A percentile compares a stretch with the other conserved stretches of the same genome.
phyloP scores from a whole-genome alignment of 192 early-diverging fungal genomes.

The Rhizophagus clarus region DNA sequence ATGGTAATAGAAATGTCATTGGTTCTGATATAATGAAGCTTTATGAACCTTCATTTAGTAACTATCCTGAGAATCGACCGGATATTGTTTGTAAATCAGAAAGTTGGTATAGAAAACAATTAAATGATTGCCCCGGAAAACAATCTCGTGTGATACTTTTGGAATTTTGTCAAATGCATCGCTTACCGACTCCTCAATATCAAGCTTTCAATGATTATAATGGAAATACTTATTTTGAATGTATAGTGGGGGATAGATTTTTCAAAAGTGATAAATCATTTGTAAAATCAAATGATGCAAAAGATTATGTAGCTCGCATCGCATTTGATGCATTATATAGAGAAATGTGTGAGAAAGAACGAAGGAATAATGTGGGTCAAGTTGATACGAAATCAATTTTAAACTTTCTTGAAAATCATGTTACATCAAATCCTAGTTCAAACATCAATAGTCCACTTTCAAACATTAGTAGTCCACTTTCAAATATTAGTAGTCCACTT shows the following conservation, averaged over 20 bases:
- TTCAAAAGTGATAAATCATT: neutral
- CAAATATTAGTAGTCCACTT: too few relatives aligned
- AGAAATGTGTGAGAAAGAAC: conserved; percentile 2
- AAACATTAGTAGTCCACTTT: too few relatives aligned
- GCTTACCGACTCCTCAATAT: neutral
- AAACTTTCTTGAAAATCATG: neutral
- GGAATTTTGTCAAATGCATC: conserved; percentile 15
- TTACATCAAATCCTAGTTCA: neutral
- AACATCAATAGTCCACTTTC: neutral
- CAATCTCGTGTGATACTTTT: conserved; percentile 8
- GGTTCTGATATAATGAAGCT: neutral
- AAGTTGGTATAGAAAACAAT: conserved; percentile 11
- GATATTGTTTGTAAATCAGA: neutral
- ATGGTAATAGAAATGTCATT: neutral
- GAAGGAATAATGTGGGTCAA: neutral
- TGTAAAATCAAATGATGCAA: neutral
- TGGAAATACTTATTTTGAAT: conserved; percentile 3
- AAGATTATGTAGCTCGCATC: neutral
- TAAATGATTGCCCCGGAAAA: neutral
- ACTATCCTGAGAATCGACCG: neutral
- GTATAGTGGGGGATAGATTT: neutral
- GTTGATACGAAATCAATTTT: neutral
- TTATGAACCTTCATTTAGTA: neutral
- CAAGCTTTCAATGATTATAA: neutral
- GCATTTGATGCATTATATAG: neutral